Percentiles rank a stretch among this genome's conserved stretches.
Conservation (phyloP, 306 rosid genomes). For the Trifolium dubium region DNA sequence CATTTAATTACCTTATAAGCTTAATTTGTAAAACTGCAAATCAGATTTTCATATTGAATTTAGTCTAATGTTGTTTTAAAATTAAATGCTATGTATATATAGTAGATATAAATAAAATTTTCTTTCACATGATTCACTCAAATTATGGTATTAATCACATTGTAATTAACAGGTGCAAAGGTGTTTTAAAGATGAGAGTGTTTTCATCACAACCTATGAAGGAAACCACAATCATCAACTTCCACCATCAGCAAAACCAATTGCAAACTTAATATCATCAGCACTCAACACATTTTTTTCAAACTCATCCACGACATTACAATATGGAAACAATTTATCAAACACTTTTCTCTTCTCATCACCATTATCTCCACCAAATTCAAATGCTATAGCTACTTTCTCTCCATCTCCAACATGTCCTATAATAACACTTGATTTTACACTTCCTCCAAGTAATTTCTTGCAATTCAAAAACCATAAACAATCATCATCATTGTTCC, state of each 20-base stretch:
- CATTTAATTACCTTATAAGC: too few relatives aligned
- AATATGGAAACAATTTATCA: neutral
- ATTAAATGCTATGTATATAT: neutral
- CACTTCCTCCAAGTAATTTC: slow-evolving; percentile 27
- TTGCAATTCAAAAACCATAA: slow-evolving; percentile 42
- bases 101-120: neutral
- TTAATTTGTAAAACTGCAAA: too few relatives aligned
- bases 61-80: neutral
- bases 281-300: slow-evolving; percentile 49
- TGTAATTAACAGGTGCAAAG: slow-evolving; percentile 52
- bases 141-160: neutral
- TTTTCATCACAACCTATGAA: slow-evolving; percentile 54
- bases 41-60: too few relatives aligned
- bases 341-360: slow-evolving; percentile 42
- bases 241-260: slow-evolving; percentile 44
- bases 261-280: slow-evolving; percentile 50
- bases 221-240: slow-evolving; percentile 58
- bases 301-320: slow-evolving; percentile 38
- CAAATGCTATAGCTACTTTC: slow-evolving; percentile 45
- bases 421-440: slow-evolving; percentile 51
- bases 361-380: slow-evolving; percentile 19
- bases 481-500: slow-evolving; percentile 9
- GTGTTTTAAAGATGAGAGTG: slow-evolving; percentile 47
- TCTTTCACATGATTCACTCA: neutral
- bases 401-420: slow-evolving; percentile 49